phyloP scores from a whole-genome alignment of 352 stramenopile species.

The Phytophthora idaei region DNA sequence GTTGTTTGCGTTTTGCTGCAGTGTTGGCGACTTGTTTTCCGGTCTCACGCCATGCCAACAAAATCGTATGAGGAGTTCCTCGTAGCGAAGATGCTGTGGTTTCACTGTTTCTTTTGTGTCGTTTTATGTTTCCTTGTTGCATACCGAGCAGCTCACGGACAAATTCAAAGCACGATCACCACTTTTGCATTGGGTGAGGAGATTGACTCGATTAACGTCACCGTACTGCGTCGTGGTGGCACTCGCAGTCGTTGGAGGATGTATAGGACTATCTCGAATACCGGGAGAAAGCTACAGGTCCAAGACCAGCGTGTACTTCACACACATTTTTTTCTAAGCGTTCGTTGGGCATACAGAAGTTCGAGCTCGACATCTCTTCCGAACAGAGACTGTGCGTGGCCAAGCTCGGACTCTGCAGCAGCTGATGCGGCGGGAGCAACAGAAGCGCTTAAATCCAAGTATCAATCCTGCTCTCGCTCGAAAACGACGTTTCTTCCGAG shows the following conservation, averaged over 20 bases:
- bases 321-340: constrained; percentile 16
- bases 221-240: constrained; percentile 15
- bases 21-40: constrained; percentile 19
- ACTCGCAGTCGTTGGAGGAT: constrained; percentile 7
- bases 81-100: constrained; percentile 29
- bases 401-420: constrained; percentile 2
- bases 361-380: constrained; percentile 23
- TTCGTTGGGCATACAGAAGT: constrained; percentile 25
- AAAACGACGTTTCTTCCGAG: constrained; percentile 13
- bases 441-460: background rate
- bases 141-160: constrained; percentile 18
- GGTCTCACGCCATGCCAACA: constrained; percentile 1
- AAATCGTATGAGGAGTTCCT: constrained; percentile 24
- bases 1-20: constrained; percentile 19
- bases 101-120: constrained; percentile 28
- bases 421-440: background rate
- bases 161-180: background rate
- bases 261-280: background rate
- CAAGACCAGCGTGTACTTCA: constrained; percentile 16
- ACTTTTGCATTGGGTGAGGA: constrained; percentile 5
- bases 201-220: background rate
- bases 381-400: constrained; percentile 24
- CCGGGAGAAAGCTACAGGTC: background rate
- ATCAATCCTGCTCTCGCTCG: constrained; percentile 11
- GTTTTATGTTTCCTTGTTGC: constrained; percentile 23